These are phyloP conservation scores for Immersiporthe knoxdaviesiana DNA, from an alignment of 2,329 filamentous ascomycete species.

Conservation along the genomic window DNA sequence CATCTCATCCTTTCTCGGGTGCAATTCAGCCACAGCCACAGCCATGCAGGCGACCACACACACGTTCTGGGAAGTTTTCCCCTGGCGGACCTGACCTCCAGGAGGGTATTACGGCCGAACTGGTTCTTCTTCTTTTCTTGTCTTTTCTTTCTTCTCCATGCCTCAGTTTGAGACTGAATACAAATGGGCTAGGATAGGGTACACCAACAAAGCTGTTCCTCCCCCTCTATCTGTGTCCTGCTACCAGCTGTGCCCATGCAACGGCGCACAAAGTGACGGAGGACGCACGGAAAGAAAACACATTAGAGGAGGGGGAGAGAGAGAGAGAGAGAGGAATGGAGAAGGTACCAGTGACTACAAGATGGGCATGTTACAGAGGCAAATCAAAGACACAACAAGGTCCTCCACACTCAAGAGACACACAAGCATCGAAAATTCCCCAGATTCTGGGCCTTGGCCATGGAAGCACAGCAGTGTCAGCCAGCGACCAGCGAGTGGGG, in stretches of 20 bases:
- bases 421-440: conserved; percentile 11
- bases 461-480: conserved; percentile 17
- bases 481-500: neutral
- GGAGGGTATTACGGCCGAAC: neutral
- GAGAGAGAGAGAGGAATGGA: neutral
- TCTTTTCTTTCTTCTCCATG: neutral
- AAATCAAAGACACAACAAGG: neutral
- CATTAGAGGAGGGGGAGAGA: too few species aligned
- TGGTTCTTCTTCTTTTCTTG: neutral
- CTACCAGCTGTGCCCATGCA: conserved; percentile 4
- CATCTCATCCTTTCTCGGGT: neutral
- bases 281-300: neutral
- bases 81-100: neutral
- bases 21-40: neutral
- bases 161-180: conserved; percentile 2
- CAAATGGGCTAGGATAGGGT: too few species aligned
- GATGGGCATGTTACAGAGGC: neutral
- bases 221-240: neutral
- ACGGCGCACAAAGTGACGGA: conserved; percentile 18
- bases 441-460: conserved; percentile 14
- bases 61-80: too few species aligned
- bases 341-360: conserved; percentile 4
- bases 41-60: neutral
- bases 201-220: too few species aligned
- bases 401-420: neutral